A percentile compares a stretch with the other conserved stretches of the same genome.
phyloP scores from a whole-genome alignment of 2,329 filamentous ascomycete genomes.

The Apiospora aurea region DNA sequence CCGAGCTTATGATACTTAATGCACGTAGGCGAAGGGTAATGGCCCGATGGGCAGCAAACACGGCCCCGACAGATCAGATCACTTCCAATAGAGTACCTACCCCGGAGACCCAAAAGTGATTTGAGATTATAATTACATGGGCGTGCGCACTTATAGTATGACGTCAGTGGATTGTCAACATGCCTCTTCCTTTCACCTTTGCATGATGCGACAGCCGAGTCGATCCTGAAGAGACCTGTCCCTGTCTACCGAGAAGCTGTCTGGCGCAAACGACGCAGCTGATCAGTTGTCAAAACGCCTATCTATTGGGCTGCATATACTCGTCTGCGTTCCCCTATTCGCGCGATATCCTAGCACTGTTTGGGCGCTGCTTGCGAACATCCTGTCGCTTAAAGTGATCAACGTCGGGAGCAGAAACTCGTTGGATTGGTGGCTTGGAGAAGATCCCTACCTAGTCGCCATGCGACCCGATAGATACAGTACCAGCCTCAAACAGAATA shows the following conservation, averaged over 20 bases:
- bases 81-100: neutral
- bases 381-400: conserved; percentile 9
- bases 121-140: neutral
- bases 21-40: neutral
- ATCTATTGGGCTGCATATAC: conserved; percentile 5
- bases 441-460: neutral
- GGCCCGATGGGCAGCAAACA: neutral
- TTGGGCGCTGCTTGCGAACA: conserved; percentile 6
- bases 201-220: neutral
- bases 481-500: too few species aligned
- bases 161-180: neutral
- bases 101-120: neutral
- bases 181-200: conserved; percentile 3
- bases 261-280: neutral
- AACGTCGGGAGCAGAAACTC: neutral
- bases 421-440: conserved; percentile 3
- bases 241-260: neutral
- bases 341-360: conserved; percentile 18
- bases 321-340: neutral
- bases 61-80: conserved; percentile 4
- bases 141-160: neutral
- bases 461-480: conserved; percentile 1
- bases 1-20: neutral
- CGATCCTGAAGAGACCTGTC: conserved; percentile 5
- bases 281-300: conserved; percentile 17